Evolutionary conservation across 441 rosid genomes (phyloP).

Genomic region (Pelargonium australe): DNA sequence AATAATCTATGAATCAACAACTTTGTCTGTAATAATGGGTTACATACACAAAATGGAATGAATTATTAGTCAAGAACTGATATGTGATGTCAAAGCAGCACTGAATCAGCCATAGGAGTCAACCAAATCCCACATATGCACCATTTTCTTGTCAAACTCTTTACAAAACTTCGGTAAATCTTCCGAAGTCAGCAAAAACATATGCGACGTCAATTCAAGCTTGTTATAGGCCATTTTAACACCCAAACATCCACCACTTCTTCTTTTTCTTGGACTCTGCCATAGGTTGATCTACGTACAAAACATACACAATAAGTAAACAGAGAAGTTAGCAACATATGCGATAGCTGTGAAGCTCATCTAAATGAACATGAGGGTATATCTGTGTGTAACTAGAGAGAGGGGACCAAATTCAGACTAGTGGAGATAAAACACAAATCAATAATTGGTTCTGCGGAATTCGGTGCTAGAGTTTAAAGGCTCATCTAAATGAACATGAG

Average conservation of each 20-base stretch:
- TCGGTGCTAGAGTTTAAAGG: too few relatives aligned
- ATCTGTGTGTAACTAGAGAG: too few relatives aligned
- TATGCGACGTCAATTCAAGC: neutral
- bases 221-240: neutral
- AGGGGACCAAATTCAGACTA: too few relatives aligned
- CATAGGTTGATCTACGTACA: slow-evolving; percentile 27
- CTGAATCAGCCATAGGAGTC: neutral
- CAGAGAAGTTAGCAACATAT: neutral
- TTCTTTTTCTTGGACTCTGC: slow-evolving; percentile 31
- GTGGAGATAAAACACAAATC: neutral
- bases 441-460: neutral
- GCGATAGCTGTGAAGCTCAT: neutral
- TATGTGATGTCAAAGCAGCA: neutral
- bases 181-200: too few relatives aligned
- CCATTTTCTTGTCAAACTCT: neutral
- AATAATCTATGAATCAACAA: too few relatives aligned
- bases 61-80: neutral
- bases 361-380: neutral
- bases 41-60: too few relatives aligned
- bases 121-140: neutral
- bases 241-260: slow-evolving; percentile 39
- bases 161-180: too few relatives aligned
- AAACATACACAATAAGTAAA: neutral
- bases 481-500: too few relatives aligned
- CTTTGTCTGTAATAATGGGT: too few relatives aligned